Percentiles rank a stretch among this genome's conserved stretches.
Evolutionary conservation across 305 asterid genomes (phyloP).

Genomic region (Fraxinus platypoda): DNA sequence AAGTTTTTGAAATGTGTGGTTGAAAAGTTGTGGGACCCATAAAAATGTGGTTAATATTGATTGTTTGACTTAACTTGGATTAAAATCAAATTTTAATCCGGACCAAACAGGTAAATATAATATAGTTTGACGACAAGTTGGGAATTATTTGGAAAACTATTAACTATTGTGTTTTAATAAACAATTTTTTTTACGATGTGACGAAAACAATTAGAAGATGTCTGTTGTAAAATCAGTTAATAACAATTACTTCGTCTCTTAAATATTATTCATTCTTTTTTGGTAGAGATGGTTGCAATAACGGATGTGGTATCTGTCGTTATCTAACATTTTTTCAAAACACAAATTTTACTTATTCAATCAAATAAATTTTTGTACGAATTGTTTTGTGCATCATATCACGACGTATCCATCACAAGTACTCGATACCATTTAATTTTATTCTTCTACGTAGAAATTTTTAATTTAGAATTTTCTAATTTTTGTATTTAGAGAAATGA

Average conservation of each 20-base stretch:
- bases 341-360: not conserved
- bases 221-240: too few species aligned
- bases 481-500: not conserved
- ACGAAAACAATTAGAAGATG: not conserved
- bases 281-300: too few species aligned
- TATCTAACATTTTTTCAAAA: not conserved
- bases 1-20: too few species aligned
- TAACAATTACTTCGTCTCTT: not conserved
- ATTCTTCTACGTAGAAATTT: not conserved
- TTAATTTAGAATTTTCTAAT: not conserved
- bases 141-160: too few species aligned
- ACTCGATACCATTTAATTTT: not conserved
- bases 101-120: too few species aligned
- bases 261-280: not conserved
- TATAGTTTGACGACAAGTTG: not conserved
- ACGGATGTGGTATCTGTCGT: not conserved
- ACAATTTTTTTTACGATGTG: not conserved
- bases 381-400: not conserved
- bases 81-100: too few species aligned
- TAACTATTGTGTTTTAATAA: too few species aligned
- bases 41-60: too few species aligned
- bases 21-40: too few species aligned
- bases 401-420: not conserved
- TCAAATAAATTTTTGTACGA: not conserved
- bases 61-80: too few species aligned